These are phyloP conservation scores for Metschnikowia continentalis DNA, from an alignment of 805 yeast species.

Conservation along the genomic window DNA sequence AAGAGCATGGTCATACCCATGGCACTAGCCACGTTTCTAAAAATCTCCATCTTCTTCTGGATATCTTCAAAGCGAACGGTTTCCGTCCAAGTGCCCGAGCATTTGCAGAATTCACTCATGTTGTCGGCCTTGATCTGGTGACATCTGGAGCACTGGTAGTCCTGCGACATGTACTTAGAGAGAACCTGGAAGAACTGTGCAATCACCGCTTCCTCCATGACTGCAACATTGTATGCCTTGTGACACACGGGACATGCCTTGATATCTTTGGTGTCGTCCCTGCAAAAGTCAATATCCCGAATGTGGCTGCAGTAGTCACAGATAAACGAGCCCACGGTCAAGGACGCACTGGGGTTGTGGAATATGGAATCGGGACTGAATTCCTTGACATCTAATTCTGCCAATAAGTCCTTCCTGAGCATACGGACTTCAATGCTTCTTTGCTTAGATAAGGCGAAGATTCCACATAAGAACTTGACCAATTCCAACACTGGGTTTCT, in stretches of 20 bases:
- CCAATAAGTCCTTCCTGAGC: conserved; percentile 68
- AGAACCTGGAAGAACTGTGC: conserved; percentile 54
- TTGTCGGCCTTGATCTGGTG: conserved; percentile 59
- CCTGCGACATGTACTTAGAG: conserved; percentile 71
- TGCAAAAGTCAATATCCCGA: conserved; percentile 78
- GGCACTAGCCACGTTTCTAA: conserved; percentile 52
- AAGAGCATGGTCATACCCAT: conserved; percentile 58
- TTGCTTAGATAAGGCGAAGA: conserved; percentile 60
- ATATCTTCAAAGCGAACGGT: conserved; percentile 47
- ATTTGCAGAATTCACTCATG: conserved; percentile 70
- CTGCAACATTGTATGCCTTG: conserved; percentile 57
- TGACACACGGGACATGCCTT: conserved; percentile 70
- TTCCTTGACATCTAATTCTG: conserved; percentile 75
- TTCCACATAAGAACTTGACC: conserved; percentile 69
- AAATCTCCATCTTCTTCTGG: conserved; percentile 43
- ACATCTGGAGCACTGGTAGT: conserved; percentile 77
- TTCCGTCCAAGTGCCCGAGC: conserved; percentile 84
- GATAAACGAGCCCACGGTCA: conserved; percentile 61
- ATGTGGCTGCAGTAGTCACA: conserved; percentile 78
- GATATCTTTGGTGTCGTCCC: conserved; percentile 48
- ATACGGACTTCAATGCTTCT: conserved; percentile 69
- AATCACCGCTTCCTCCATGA: conserved; percentile 76
- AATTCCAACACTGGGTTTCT: conserved; percentile 76
- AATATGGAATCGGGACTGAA: conserved; percentile 75
- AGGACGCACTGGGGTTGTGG: conserved; percentile 66